Evolutionary conservation across 768 basidiomycete species (phyloP).

Genomic region (Naganishia kalamii): DNA sequence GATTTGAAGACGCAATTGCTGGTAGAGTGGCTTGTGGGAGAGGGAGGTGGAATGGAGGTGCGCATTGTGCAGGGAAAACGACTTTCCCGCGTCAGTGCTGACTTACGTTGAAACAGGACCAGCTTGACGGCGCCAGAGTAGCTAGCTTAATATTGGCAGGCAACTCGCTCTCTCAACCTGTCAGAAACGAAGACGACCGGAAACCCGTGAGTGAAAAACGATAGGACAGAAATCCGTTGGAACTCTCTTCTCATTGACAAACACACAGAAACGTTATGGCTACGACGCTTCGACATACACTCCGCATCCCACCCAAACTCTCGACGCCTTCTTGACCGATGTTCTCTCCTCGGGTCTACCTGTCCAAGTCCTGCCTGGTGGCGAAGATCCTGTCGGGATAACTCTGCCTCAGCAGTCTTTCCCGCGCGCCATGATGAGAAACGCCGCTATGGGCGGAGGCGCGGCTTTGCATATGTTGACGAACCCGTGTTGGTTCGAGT

Average conservation of each 20-base stretch:
- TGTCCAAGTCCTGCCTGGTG: conserved; percentile 81
- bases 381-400: conserved; percentile 75
- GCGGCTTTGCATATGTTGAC: conserved; percentile 70
- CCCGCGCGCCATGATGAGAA: conserved; percentile 77
- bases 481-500: conserved; percentile 78
- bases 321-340: conserved; percentile 67
- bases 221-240: not conserved
- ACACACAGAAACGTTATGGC: conserved; percentile 58
- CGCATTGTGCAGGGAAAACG: conserved; percentile 10
- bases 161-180: conserved; percentile 65
- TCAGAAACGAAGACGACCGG: conserved; percentile 46
- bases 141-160: conserved; percentile 83
- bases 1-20: conserved; percentile 72
- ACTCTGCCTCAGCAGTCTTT: conserved; percentile 91
- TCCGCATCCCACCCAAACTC: conserved; percentile 63
- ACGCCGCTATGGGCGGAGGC: conserved; percentile 51
- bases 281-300: conserved; percentile 64
- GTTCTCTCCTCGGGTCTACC: conserved; percentile 66
- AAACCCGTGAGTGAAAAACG: conserved; percentile 33
- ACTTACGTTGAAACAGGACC: conserved; percentile 49
- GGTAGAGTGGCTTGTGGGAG: conserved; percentile 81
- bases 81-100: not conserved
- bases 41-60: conserved; percentile 61
- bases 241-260: not conserved
- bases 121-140: conserved; percentile 61